These are phyloP conservation scores for Pleurotus sapidus DNA, from an alignment of 768 basidiomycete genomes.

Conservation along the genomic window DNA sequence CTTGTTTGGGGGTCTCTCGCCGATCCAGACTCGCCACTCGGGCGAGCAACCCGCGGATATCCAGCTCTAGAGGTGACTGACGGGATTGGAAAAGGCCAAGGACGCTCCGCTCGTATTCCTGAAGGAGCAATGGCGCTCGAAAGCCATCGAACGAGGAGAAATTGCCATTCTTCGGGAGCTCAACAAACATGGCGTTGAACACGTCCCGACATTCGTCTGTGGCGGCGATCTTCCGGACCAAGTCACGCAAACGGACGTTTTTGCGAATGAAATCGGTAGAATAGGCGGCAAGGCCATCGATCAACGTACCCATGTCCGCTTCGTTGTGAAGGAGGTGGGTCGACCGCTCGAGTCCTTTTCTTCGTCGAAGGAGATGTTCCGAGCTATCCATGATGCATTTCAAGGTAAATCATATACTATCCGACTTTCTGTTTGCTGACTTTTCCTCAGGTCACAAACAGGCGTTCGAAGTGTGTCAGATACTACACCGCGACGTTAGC, in stretches of 20 bases:
- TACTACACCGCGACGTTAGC: constrained; percentile 11
- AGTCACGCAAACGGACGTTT: constrained; percentile 4
- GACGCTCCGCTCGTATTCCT: constrained; percentile 14
- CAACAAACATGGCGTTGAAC: constrained; percentile 6
- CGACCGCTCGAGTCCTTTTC: not conserved
- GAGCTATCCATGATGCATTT: constrained; percentile 16
- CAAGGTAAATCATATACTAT: not conserved
- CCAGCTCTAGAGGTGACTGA: constrained; percentile 13
- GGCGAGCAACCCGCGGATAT: constrained; percentile 16
- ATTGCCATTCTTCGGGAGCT: constrained; percentile 16
- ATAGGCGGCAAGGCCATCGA: not conserved
- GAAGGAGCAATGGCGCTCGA: constrained; percentile 25
- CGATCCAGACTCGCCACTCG: constrained; percentile 11
- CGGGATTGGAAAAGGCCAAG: not conserved
- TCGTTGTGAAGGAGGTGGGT: not conserved
- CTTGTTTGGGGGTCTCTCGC: not conserved
- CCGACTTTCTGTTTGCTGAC: not conserved
- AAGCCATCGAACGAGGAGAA: constrained; percentile 11
- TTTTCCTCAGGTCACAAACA: constrained; percentile 9
- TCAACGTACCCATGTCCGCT: not conserved
- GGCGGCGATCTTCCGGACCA: constrained; percentile 24
- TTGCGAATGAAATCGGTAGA: constrained; percentile 10
- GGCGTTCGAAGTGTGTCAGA: constrained; percentile 1
- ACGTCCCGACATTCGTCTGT: constrained; percentile 22
- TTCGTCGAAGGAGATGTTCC: constrained; percentile 1